Evolutionary conservation across 441 rosid species (phyloP), one percentile per base, ranked within the genome.

Genomic region (Pelargonium australe): DNA sequence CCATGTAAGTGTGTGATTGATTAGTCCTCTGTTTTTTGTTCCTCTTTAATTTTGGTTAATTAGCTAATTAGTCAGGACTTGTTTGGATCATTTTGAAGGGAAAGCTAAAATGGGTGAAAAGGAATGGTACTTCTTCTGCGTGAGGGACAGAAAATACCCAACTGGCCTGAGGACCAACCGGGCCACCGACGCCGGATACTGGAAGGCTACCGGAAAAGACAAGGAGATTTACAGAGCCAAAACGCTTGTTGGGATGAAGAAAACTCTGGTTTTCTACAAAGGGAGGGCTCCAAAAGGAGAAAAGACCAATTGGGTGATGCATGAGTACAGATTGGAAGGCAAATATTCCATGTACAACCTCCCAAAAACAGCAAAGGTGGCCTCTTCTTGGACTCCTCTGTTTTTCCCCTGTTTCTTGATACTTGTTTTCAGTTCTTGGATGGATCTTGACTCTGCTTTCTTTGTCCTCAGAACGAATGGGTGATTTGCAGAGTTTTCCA

Each of bases 201-300:
- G 86, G 86, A 83, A 83, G 40, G 86, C 86, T 4, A 81, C 86
- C 7, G 86, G 86, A 8, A 83, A 83, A 67, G 86, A 83, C 53
- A 83, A 28, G 68, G 86, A 83, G 72, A 83, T 83, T 41, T 68
- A 66, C 69, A 73, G 73, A 63, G 77, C 17, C 5, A 83, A 77
- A 70, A 14, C 76, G 17, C 77, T 83, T 2, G 85, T 83, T 45
- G 86, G 86, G 19, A 81, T 83, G 86, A 83, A 83, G 75, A 83
- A 83, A 61, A 83, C 86, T 58, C 58, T 83, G 43, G 86, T 83
- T 9, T 83, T 83, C 65, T 83, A 83, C 74, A 73, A 8, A 68
- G 86, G 90, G 64, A 84, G 92, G 77, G 92, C 92, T 20, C 92
- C 92, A 7, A 85, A 74, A 74, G 92, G 92, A 1, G 66, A 19